A percentile compares a stretch with the other conserved stretches of the same genome.
These are phyloP conservation scores for Mikania micrantha DNA, from an alignment of 129 eudicot species.

Conservation along the genomic window DNA sequence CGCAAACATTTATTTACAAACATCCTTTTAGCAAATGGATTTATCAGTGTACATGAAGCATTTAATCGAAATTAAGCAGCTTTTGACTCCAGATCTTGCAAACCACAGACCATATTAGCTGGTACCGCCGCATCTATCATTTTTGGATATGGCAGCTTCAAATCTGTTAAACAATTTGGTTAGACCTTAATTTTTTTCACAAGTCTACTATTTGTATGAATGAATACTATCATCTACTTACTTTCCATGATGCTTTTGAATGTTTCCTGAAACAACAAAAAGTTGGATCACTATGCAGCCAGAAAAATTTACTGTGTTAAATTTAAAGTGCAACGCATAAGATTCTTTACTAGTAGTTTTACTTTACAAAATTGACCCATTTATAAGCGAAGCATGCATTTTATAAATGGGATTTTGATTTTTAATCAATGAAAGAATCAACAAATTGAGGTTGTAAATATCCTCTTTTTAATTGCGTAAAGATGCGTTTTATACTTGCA, in stretches of 20 bases:
- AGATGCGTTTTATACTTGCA: not conserved
- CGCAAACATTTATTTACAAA: conserved; percentile 18
- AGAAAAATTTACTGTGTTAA: too few species aligned
- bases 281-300: not conserved
- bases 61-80: conserved; percentile 24
- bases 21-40: not conserved
- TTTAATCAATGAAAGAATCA: not conserved
- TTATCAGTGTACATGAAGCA: conserved; percentile 9
- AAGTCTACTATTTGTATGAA: not conserved
- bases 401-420: not conserved
- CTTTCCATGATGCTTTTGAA: conserved; percentile 88
- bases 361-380: not conserved
- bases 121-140: conserved; percentile 93
- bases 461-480: not conserved
- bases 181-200: not conserved
- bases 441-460: not conserved
- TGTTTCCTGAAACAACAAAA: conserved; percentile 57
- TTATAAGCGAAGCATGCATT: too few species aligned
- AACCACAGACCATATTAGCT: conserved; percentile 91
- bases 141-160: conserved; percentile 87
- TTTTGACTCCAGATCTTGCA: conserved; percentile 65
- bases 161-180: conserved; percentile 42
- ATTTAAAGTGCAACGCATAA: too few species aligned
- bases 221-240: conserved; percentile 34
- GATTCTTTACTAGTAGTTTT: not conserved